Base-by-base conservation (phyloP, 2,329 filamentous ascomycete species). In the Aspergillus sp. region DNA sequence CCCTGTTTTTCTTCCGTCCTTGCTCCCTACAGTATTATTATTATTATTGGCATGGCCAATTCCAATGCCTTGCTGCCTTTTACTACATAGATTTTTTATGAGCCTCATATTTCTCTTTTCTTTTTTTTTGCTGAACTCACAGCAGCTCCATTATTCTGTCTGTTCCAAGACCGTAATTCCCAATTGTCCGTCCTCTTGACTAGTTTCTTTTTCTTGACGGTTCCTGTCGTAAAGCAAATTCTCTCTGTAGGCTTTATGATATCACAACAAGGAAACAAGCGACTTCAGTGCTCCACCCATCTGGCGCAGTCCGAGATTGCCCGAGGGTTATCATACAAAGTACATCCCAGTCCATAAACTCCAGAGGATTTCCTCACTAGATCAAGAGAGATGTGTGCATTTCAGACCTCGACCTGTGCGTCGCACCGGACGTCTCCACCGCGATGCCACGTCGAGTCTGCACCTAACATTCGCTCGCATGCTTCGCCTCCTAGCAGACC, bases 321-420 rank as follows among this genome's bases (percentile, higher is more conserved):
- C 66, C 63, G 65, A 62, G 68, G 66, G 67, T 69, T 75, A 75
- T 75, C 71, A 63, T 69, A 69, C 66, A 69, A 65, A 61, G 58
- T 60, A 70, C 70, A 72, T 66, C 61, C 66, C 62, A 66, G 56
- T 61, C 65, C 66, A 62, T 53, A 73, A 36, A 75, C 71, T 72
- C 71, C 72, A 70, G 70, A 69, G 62, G 56, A 62, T 21, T 39
- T 19, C 17, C 17, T 50, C 47, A 15, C 23, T 27, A 62, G 67
- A 61, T 62, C 60, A 36, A 36, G 32, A 63, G 49, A 66, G 55
- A 62, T 53, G 59, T 44, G 49, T 60, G 39, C 25, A 44, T 21
- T 17, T 41, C 25, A 30, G 39, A 15, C 3, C 25, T 19, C 53
- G n/a, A 42, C 39, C 53, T 47, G 41, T 41, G 30, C 27, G 8